A percentile compares a stretch with the other conserved stretches of the same genome.
These are phyloP conservation scores for Penicillium turbatum DNA, from an alignment of 495 filamentous ascomycete genomes.

Conservation along the genomic window DNA sequence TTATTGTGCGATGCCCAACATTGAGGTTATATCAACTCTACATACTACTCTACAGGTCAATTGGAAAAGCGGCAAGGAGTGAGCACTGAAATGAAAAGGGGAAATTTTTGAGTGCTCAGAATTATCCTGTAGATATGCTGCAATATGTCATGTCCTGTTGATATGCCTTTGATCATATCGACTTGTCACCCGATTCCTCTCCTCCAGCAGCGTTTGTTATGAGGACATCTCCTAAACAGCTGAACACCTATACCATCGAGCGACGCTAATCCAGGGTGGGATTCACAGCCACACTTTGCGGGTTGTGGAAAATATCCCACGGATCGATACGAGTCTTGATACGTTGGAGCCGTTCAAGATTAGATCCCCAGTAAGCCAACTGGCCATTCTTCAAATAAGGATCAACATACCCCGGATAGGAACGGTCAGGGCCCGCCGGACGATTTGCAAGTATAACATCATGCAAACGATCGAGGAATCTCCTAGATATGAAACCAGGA, in stretches of 20 bases:
- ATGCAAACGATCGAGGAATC: constrained; percentile 46
- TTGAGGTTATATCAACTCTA: too few species aligned
- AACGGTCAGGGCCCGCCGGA: constrained; percentile 25
- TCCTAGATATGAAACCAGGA: constrained; percentile 23
- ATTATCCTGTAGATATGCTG: too few species aligned
- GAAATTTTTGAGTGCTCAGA: too few species aligned
- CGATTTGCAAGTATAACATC: constrained; percentile 24
- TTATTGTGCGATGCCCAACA: too few species aligned
- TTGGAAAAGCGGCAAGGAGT: too few species aligned
- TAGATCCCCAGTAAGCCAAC: constrained; percentile 54
- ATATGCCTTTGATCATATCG: too few species aligned
- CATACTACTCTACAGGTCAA: too few species aligned
- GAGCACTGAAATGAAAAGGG: too few species aligned
- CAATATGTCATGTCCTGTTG: too few species aligned
- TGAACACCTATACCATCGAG: neutral
- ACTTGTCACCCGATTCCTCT: neutral
- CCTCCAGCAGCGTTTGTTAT: neutral
- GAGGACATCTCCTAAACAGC: neutral
- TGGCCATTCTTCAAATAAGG: constrained; percentile 43
- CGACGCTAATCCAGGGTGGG: neutral
- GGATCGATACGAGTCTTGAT: constrained; percentile 57
- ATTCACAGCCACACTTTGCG: constrained; percentile 44
- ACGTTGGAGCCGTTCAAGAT: constrained; percentile 45
- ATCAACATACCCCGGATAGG: constrained; percentile 74
- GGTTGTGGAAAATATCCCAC: constrained; percentile 58